Percentiles rank a stretch among this genome's conserved stretches.
These are phyloP conservation scores for Pulveroboletus frians DNA, from an alignment of 768 basidiomycete species.

Conservation along the genomic window DNA sequence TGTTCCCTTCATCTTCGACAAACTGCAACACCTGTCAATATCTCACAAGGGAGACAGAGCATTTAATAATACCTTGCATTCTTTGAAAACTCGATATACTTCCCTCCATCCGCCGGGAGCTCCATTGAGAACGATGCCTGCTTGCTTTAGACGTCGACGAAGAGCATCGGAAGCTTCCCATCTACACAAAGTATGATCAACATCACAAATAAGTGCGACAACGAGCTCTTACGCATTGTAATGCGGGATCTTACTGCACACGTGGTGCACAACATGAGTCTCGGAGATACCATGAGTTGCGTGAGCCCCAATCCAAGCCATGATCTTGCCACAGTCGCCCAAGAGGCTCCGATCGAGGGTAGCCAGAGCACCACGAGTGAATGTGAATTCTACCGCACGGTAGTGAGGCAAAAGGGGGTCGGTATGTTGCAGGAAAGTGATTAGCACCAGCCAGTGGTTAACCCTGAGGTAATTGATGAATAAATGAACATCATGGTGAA, in stretches of 20 bases:
- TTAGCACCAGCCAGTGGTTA: slow-evolving; percentile 93
- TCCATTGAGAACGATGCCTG: slow-evolving; percentile 62
- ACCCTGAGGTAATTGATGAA: slow-evolving; percentile 40
- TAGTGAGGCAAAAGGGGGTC: slow-evolving; percentile 94
- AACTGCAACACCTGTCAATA: slow-evolving; percentile 43
- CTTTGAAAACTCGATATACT: slow-evolving; percentile 67
- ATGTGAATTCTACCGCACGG: slow-evolving; percentile 83
- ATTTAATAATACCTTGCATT: slow-evolving; percentile 56
- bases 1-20: slow-evolving; percentile 89
- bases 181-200: slow-evolving; percentile 30
- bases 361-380: slow-evolving; percentile 87
- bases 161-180: slow-evolving; percentile 91
- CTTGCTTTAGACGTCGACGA: slow-evolving; percentile 59
- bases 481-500: not conserved
- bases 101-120: slow-evolving; percentile 77
- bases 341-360: slow-evolving; percentile 84
- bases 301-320: slow-evolving; percentile 81
- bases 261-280: slow-evolving; percentile 90
- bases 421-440: slow-evolving; percentile 98
- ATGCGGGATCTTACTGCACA: slow-evolving; percentile 94
- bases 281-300: slow-evolving; percentile 91
- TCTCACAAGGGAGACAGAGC: not conserved
- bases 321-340: slow-evolving; percentile 70
- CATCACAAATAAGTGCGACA: not conserved
- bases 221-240: slow-evolving; percentile 60